Conservation (phyloP, 169 alveolate genomes). For the Cytauxzoon felis region DNA sequence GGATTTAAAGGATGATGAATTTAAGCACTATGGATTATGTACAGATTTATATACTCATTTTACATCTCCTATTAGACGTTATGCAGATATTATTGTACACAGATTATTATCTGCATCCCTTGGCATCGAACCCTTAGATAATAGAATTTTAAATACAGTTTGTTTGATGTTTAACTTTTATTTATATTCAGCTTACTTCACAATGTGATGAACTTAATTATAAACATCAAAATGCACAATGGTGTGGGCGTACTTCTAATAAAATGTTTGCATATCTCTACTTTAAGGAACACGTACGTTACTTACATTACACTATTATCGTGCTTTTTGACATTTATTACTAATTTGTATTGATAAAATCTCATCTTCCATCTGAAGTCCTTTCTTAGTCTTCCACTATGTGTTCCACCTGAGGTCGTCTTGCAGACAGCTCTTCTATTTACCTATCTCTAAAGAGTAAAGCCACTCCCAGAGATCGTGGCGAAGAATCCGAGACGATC, state of each 20-base stretch:
- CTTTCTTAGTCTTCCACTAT: no score
- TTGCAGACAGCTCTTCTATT: no score
- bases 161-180: constrained; percentile 23
- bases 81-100: constrained; percentile 96
- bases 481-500: no score
- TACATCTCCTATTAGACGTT: constrained; percentile 99
- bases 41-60: constrained; percentile 98
- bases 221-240: constrained; percentile 88
- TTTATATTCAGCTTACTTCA: constrained; percentile 73
- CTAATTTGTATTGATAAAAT: no score
- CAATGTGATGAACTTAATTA: constrained; percentile 88
- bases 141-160: constrained; percentile 47
- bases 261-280: constrained; percentile 85
- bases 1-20: constrained; percentile 17
- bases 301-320: constrained; percentile 27
- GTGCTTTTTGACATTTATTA: no score
- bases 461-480: no score
- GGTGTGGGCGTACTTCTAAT: constrained; percentile 89
- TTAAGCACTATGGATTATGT: constrained; percentile 95
- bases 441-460: no score
- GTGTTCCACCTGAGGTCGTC: no score
- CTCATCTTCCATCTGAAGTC: no score
- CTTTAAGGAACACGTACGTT: constrained; percentile 74
- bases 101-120: constrained; percentile 82
- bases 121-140: constrained; percentile 57